A percentile compares a stretch with the other conserved stretches of the same genome.
Evolutionary conservation across 371 early-diverging fungal genomes (phyloP).

Genomic region (Haplosporangium sp.): DNA sequence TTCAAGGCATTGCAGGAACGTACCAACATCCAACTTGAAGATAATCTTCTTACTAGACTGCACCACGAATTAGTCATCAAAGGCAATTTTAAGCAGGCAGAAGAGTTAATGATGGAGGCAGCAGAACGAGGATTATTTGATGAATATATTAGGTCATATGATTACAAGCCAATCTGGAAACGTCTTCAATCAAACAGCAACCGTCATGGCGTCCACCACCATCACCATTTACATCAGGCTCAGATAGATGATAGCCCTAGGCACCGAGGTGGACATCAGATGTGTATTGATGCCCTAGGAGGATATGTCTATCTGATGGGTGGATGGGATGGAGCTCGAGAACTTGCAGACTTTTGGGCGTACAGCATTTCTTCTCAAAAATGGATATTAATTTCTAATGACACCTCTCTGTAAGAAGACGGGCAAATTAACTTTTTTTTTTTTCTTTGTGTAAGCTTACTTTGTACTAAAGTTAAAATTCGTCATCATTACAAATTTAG

Average conservation of each 20-base stretch:
- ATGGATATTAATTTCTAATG: constrained; percentile 83
- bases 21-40: constrained; percentile 77
- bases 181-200: constrained; percentile 59
- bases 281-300: constrained; percentile 85
- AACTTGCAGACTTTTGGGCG: constrained; percentile 94
- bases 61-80: constrained; percentile 75
- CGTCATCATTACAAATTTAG: constrained; percentile 48
- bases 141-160: constrained; percentile 70
- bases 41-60: constrained; percentile 82
- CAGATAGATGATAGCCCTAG: constrained; percentile 59
- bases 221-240: constrained; percentile 33
- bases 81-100: constrained; percentile 81
- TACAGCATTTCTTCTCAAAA: constrained; percentile 66
- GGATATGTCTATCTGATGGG: constrained; percentile 92
- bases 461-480: background rate
- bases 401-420: constrained; percentile 74
- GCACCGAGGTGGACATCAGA: constrained; percentile 96
- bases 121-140: constrained; percentile 72
- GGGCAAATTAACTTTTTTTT: background rate
- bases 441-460: background rate
- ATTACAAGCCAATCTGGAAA: constrained; percentile 83
- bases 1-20: constrained; percentile 76
- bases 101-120: constrained; percentile 74
- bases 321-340: constrained; percentile 94
- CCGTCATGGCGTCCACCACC: constrained; percentile 38